These are phyloP conservation scores for Scutellaria minor DNA, from an alignment of 257 asterid species.

Conservation along the genomic window DNA sequence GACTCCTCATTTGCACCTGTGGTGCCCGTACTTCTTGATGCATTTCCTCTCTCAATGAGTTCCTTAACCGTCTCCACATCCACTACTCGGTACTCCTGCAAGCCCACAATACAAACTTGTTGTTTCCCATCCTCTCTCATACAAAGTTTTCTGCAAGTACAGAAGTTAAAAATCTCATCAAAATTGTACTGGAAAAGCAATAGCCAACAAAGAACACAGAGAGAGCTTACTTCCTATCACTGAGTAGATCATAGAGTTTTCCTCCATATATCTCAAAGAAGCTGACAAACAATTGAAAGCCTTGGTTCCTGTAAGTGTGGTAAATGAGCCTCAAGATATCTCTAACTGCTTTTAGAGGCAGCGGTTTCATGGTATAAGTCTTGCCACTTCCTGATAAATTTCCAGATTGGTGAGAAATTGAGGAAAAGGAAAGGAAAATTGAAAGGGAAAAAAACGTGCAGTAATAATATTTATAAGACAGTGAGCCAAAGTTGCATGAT, in stretches of 20 bases:
- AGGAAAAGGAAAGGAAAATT: not conserved
- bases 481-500: not conserved
- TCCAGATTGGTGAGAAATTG: slow-evolving; percentile 28
- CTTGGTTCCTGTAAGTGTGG: slow-evolving; percentile 94
- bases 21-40: slow-evolving; percentile 94
- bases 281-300: slow-evolving; percentile 87
- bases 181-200: not conserved
- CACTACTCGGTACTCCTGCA: slow-evolving; percentile 67
- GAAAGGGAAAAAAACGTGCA: not conserved
- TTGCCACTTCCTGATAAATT: slow-evolving; percentile 88
- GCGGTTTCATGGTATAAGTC: slow-evolving; percentile 96
- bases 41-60: slow-evolving; percentile 92
- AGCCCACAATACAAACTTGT: slow-evolving; percentile 71
- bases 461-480: not conserved
- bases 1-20: slow-evolving; percentile 99
- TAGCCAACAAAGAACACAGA: slow-evolving; percentile 8
- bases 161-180: slow-evolving; percentile 16
- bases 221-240: slow-evolving; percentile 83
- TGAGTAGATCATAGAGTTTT: slow-evolving; percentile 89
- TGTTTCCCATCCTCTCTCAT: slow-evolving; percentile 98
- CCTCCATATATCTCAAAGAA: slow-evolving; percentile 99
- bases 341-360: slow-evolving; percentile 90
- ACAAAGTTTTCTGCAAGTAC: slow-evolving; percentile 73
- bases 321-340: slow-evolving; percentile 94
- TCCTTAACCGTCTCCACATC: slow-evolving; percentile 80